phyloP scores from a whole-genome alignment of 2,329 filamentous ascomycete species.

The Nemania abortiva region DNA sequence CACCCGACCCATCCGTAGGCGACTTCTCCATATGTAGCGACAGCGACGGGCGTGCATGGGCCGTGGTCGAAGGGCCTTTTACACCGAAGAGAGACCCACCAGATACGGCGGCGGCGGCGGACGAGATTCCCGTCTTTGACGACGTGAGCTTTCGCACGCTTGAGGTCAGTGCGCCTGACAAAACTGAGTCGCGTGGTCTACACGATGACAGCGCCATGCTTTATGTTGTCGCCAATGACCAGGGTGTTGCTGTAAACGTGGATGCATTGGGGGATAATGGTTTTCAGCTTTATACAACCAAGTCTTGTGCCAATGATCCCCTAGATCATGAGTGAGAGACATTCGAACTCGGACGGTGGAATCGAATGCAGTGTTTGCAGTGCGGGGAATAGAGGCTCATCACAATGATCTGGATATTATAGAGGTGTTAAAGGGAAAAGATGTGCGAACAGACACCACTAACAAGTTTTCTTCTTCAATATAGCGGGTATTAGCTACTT shows the following conservation, averaged over 20 bases:
- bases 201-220: slow-evolving; percentile 9
- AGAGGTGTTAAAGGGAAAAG: background rate
- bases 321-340: background rate
- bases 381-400: background rate
- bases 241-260: slow-evolving; percentile 4
- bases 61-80: slow-evolving; percentile 22
- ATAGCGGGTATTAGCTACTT: slow-evolving; percentile 38
- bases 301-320: slow-evolving; percentile 4
- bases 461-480: slow-evolving; percentile 6
- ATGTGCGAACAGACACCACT: background rate
- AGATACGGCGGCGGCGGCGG: slow-evolving; percentile 2
- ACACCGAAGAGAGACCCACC: background rate
- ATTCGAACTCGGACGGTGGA: background rate
- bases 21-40: slow-evolving; percentile 15
- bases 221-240: background rate
- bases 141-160: slow-evolving; percentile 15
- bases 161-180: background rate
- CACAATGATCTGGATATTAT: background rate
- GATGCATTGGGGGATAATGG: slow-evolving; percentile 8
- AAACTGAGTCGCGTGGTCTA: background rate
- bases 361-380: background rate
- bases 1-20: background rate
- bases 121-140: slow-evolving; percentile 3
- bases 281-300: slow-evolving; percentile 1
- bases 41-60: slow-evolving; percentile 9